Evolutionary conservation across 2,329 filamentous ascomycete species (phyloP).

Genomic region (Drechslera avenae): DNA sequence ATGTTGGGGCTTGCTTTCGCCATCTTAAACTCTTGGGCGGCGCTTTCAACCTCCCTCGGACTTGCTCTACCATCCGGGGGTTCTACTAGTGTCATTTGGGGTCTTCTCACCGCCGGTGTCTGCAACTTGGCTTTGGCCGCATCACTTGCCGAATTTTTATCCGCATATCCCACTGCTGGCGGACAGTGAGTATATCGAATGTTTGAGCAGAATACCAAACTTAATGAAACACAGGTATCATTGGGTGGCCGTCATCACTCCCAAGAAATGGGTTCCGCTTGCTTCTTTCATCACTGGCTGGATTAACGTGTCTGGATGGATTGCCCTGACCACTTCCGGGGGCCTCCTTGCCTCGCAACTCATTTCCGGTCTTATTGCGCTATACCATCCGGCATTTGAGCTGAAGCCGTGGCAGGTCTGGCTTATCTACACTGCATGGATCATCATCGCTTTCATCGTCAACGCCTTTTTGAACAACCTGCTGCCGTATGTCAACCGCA

Average conservation of each 20-base stretch:
- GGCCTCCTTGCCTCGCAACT: slow-evolving; percentile 71
- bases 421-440: slow-evolving; percentile 71
- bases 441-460: slow-evolving; percentile 63
- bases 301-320: slow-evolving; percentile 76
- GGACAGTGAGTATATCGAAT: slow-evolving; percentile 31
- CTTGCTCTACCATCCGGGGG: slow-evolving; percentile 73
- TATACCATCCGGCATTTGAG: slow-evolving; percentile 64
- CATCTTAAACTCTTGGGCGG: slow-evolving; percentile 68
- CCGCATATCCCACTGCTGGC: slow-evolving; percentile 62
- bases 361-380: slow-evolving; percentile 66
- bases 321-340: slow-evolving; percentile 68
- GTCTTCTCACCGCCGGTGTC: slow-evolving; percentile 59
- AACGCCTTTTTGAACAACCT: slow-evolving; percentile 68
- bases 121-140: slow-evolving; percentile 73
- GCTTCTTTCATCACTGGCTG: slow-evolving; percentile 74
- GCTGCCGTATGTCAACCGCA: slow-evolving; percentile 69
- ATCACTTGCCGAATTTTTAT: slow-evolving; percentile 73
- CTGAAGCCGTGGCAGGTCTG: slow-evolving; percentile 72
- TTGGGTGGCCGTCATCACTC: slow-evolving; percentile 71
- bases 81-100: slow-evolving; percentile 74
- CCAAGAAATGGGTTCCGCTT: slow-evolving; percentile 63
- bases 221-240: slow-evolving; percentile 61
- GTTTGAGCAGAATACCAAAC: slow-evolving; percentile 21
- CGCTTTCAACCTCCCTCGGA: slow-evolving; percentile 62
- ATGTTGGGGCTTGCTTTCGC: slow-evolving; percentile 68